Base-by-base conservation (phyloP, 148 eudicot species). In the Beta vulgaris region DNA sequence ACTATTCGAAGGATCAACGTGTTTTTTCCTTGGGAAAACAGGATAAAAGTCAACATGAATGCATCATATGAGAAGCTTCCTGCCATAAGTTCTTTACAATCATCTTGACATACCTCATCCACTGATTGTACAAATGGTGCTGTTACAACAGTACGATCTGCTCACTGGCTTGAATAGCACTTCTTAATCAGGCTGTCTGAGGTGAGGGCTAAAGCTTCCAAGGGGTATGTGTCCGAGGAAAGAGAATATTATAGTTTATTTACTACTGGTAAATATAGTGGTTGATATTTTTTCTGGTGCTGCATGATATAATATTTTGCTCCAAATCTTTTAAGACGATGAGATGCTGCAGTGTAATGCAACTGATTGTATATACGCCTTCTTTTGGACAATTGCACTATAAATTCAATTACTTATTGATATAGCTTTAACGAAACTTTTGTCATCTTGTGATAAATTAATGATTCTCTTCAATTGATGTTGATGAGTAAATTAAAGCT, bases 1-100 rank as follows among this genome's bases (percentile, higher is more conserved):
- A 19, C 8, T 1, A n/a, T 23, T 29, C n/a, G 9, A 43, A 54
- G 31, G 21, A 28, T 32, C 10, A 32, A 31, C 60, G 60, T 42
- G 25, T 64, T 37, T 39, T 21, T 68, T 46, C 40, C 12, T 19
- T 61, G 71, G 58, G 36, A n/a, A 59, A 81, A 85, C 93, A 92
- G 98, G 91, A 95, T 95, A 85, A 95, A 86, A 86, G 80, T 94
- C 36, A 95, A 95, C 86, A 95, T 95, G 98, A 81, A 86, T 71
- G 92, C 92, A 48, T 86, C 98, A 35, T 84, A 78, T 43, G 97
- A 90, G 75, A 83, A 78, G 72, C 81, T 76, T 82, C 84, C 89
- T 12, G 77, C 77, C 44, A 73, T 75, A 76, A 83, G 43, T 74
- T 79, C 74, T 23, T 67, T 57, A 25, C 81, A 72, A 70, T 81